Evolutionary conservation across 1,139 yeast genomes (phyloP).

Genomic region (Candida sp.): DNA sequence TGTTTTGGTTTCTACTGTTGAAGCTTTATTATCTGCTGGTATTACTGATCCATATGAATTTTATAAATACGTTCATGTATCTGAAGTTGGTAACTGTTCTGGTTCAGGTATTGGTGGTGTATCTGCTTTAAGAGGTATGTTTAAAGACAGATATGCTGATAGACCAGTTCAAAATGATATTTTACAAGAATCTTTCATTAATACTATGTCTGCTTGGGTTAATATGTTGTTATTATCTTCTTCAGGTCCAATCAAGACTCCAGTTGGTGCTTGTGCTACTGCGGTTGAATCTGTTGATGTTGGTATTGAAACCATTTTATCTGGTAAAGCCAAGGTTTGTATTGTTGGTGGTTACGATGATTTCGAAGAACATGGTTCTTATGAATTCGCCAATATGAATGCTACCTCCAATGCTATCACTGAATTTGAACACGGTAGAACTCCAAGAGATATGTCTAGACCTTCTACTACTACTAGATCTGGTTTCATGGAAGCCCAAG

Average conservation of each 20-base stretch:
- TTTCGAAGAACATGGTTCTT: slow-evolving; percentile 98
- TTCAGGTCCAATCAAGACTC: slow-evolving; percentile 99
- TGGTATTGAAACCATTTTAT: slow-evolving; percentile 89
- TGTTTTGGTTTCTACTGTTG: slow-evolving; percentile 91
- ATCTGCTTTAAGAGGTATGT: slow-evolving; percentile 94
- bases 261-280: slow-evolving; percentile 99
- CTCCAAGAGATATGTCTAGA: slow-evolving; percentile 98
- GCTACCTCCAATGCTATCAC: slow-evolving; percentile 90
- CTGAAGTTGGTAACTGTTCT: slow-evolving; percentile 98
- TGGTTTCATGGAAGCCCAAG: slow-evolving; percentile 99
- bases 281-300: slow-evolving; percentile 96
- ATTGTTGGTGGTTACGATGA: slow-evolving; percentile 99
- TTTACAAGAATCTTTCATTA: slow-evolving; percentile 95
- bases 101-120: slow-evolving; percentile 99
- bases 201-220: slow-evolving; percentile 99
- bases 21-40: slow-evolving; percentile 92
- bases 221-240: slow-evolving; percentile 95
- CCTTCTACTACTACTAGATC: slow-evolving; percentile 95
- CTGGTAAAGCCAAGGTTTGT: slow-evolving; percentile 94
- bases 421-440: slow-evolving; percentile 94
- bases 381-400: slow-evolving; percentile 98
- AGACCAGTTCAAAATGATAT: slow-evolving; percentile 95
- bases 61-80: slow-evolving; percentile 96
- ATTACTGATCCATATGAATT: slow-evolving; percentile 97
- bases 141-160: slow-evolving; percentile 89